Conservation (phyloP, 176 grass and related monocot genomes). For the Elymus sibiricus region DNA sequence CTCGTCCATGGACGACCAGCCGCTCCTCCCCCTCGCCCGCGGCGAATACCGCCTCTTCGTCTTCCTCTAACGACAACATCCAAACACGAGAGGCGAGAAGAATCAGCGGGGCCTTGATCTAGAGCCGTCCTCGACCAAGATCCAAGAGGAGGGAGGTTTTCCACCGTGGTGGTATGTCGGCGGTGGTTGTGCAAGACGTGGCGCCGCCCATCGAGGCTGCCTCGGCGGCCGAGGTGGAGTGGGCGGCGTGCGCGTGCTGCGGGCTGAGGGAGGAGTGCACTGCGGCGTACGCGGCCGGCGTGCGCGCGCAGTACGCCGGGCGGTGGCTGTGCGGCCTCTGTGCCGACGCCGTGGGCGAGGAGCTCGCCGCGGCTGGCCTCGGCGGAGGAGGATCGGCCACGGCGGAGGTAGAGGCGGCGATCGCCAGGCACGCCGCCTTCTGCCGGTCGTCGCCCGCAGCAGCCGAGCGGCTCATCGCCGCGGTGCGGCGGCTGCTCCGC, state of each 20-base stretch:
- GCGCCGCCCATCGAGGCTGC: constrained; percentile 24
- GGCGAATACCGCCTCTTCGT: constrained; percentile 21
- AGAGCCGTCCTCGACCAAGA: neutral
- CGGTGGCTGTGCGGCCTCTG: constrained; percentile 81
- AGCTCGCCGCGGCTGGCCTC: constrained; percentile 27
- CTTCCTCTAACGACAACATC: neutral
- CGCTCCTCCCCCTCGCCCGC: constrained; percentile 20
- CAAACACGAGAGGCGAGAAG: neutral
- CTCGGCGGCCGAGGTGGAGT: constrained; percentile 43
- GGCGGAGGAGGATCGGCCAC: neutral
- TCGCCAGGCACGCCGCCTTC: constrained; percentile 70
- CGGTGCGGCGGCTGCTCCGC: constrained; percentile 49
- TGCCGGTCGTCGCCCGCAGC: constrained; percentile 38
- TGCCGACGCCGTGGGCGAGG: constrained; percentile 68
- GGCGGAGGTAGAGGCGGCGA: constrained; percentile 40
- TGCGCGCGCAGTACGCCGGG: constrained; percentile 55
- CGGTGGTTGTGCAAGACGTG: constrained; percentile 26
- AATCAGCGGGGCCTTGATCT: neutral
- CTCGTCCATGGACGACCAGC: constrained; percentile 45
- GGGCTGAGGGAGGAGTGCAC: constrained; percentile 87
- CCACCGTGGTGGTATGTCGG: constrained; percentile 2
- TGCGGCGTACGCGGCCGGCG: constrained; percentile 56
- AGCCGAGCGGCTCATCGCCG: constrained; percentile 59
- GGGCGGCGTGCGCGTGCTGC: constrained; percentile 71
- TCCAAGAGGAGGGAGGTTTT: neutral